Evolutionary conservation across 2,329 filamentous ascomycete species (phyloP).

Genomic region (Alternaria novae-zelandiae): DNA sequence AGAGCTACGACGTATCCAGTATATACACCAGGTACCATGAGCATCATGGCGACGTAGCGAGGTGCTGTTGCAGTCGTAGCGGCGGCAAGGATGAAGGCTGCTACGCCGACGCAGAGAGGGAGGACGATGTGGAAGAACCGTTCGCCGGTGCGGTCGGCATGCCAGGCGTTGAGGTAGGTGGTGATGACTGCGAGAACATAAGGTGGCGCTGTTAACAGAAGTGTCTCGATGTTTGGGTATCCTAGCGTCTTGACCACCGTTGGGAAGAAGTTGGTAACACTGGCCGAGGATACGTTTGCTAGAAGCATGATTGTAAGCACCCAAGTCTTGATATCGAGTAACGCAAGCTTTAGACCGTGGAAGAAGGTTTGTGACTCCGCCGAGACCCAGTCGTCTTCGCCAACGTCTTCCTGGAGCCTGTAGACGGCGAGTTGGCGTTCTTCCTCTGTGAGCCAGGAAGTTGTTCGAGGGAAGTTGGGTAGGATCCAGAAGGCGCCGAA

Average conservation of each 20-base stretch:
- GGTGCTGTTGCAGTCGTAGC: slow-evolving; percentile 66
- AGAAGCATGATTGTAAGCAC: slow-evolving; percentile 48
- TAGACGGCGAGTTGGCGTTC: slow-evolving; percentile 49
- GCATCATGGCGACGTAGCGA: slow-evolving; percentile 73
- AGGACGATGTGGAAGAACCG: slow-evolving; percentile 71
- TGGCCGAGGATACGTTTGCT: slow-evolving; percentile 49
- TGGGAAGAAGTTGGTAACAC: slow-evolving; percentile 63
- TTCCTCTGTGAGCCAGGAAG: slow-evolving; percentile 47
- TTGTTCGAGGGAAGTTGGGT: slow-evolving; percentile 68
- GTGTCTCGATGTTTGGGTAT: slow-evolving; percentile 60
- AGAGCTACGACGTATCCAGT: slow-evolving; percentile 67
- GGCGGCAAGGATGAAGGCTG: slow-evolving; percentile 71
- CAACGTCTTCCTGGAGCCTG: slow-evolving; percentile 48
- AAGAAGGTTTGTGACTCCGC: slow-evolving; percentile 47
- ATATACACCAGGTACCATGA: slow-evolving; percentile 70
- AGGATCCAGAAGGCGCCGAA: slow-evolving; percentile 64
- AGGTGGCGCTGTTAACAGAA: slow-evolving; percentile 54
- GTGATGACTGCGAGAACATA: slow-evolving; percentile 63
- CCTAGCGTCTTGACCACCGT: slow-evolving; percentile 68
- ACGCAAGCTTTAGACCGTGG: slow-evolving; percentile 50
- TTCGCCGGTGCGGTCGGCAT: slow-evolving; percentile 74
- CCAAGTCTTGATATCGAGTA: slow-evolving; percentile 50
- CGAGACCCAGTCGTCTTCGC: slow-evolving; percentile 49
- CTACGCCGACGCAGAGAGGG: slow-evolving; percentile 67
- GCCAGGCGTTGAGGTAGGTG: slow-evolving; percentile 70